Percentiles rank a stretch among this genome's conserved stretches.
Conservation (phyloP, 2,329 filamentous ascomycete genomes). For the Exserohilum rostratum region DNA sequence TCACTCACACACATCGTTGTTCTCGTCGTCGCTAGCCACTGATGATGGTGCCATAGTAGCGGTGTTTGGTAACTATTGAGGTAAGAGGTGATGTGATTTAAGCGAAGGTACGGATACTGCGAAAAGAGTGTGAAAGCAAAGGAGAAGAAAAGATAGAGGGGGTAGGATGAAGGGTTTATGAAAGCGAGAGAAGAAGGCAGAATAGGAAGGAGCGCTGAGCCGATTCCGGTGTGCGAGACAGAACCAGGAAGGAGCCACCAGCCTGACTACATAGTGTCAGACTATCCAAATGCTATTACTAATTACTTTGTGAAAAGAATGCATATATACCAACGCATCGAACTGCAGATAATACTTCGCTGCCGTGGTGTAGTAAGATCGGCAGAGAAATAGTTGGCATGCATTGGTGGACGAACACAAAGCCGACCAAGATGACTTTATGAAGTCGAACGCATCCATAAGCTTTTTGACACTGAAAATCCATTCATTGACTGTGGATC, state of each 20-base stretch:
- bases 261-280: background rate
- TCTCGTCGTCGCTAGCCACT: constrained; percentile 59
- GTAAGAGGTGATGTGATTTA: constrained; percentile 11
- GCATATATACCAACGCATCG: background rate
- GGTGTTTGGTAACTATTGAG: constrained; percentile 1
- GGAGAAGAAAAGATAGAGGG: background rate
- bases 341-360: background rate
- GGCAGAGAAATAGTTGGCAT: background rate
- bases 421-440: background rate
- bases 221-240: constrained; percentile 24
- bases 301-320: background rate
- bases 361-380: background rate
- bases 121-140: background rate
- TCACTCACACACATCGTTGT: constrained; percentile 52
- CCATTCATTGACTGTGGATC: background rate
- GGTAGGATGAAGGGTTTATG: background rate
- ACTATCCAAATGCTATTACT: background rate
- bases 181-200: constrained; percentile 10
- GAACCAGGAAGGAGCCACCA: constrained; percentile 12
- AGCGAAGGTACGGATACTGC: constrained; percentile 6
- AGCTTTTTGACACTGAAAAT: no score
- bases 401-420: background rate
- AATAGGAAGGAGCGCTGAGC: constrained; percentile 19
- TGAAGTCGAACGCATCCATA: background rate
- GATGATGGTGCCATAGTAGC: constrained; percentile 53